Evolutionary conservation across 768 basidiomycete genomes (phyloP).

Genomic region (Suillus lakei): DNA sequence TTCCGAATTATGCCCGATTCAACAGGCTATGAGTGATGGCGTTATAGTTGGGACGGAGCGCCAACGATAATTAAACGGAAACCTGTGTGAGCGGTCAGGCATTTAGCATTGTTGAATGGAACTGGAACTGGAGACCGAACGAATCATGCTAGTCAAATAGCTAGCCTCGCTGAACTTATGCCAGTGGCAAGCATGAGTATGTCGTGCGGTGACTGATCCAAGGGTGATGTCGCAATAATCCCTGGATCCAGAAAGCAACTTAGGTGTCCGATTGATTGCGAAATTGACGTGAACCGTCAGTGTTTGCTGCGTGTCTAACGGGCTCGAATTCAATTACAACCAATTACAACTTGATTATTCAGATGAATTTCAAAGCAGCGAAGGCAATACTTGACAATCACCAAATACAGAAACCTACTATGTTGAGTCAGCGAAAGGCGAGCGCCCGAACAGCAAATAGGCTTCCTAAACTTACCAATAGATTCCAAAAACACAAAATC

Average conservation of each 20-base stretch:
- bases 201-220: constrained; percentile 41
- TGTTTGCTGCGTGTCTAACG: constrained; percentile 2
- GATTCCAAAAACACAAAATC: constrained; percentile 11
- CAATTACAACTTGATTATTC: neutral
- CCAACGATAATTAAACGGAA: constrained; percentile 2
- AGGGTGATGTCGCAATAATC: constrained; percentile 25
- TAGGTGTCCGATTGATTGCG: constrained; percentile 6
- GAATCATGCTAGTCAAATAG: constrained; percentile 11
- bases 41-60: constrained; percentile 7
- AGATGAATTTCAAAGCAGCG: constrained; percentile 6
- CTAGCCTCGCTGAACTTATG: constrained; percentile 33
- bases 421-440: constrained; percentile 19
- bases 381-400: constrained; percentile 3
- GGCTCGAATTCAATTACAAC: constrained; percentile 1
- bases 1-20: neutral
- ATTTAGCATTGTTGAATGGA: neutral
- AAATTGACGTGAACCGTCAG: constrained; percentile 5
- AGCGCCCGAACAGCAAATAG: constrained; percentile 31
- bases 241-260: neutral
- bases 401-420: constrained; percentile 9
- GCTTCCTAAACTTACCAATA: constrained; percentile 24
- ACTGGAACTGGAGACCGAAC: neutral
- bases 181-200: constrained; percentile 37
- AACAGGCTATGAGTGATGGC: neutral
- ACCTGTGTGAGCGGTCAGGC: neutral